Evolutionary conservation across 352 stramenopile genomes (phyloP).

Genomic region (Aphanomyces euteiches): DNA sequence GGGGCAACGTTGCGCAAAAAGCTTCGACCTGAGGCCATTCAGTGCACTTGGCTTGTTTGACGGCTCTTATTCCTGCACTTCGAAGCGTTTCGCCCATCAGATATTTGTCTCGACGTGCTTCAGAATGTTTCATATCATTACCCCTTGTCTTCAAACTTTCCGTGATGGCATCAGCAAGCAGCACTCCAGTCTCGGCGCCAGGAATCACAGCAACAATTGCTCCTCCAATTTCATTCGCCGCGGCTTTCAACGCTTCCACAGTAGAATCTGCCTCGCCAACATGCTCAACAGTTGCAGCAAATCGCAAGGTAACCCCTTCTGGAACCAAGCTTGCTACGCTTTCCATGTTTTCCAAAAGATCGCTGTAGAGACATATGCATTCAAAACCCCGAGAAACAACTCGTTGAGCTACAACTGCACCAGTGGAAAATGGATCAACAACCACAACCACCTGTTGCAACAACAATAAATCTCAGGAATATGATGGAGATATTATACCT

Average conservation of each 20-base stretch:
- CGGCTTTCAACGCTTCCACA: neutral
- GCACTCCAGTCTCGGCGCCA: constrained; percentile 90
- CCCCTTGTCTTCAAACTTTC: constrained; percentile 79
- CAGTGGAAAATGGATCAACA: constrained; percentile 95
- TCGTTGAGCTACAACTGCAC: constrained; percentile 90
- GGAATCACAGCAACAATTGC: constrained; percentile 84
- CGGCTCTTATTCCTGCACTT: constrained; percentile 70
- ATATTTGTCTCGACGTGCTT: constrained; percentile 74
- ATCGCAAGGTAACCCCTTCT: constrained; percentile 67
- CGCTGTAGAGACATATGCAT: constrained; percentile 84
- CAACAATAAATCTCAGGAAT: too few species aligned
- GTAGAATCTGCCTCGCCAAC: constrained; percentile 42
- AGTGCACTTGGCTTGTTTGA: constrained; percentile 86
- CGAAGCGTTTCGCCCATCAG: constrained; percentile 87
- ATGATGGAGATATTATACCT: constrained; percentile 6
- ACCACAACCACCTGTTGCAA: constrained; percentile 78
- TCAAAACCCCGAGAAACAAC: constrained; percentile 87
- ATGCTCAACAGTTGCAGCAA: constrained; percentile 71
- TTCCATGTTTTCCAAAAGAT: constrained; percentile 79
- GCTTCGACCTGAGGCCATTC: constrained; percentile 64
- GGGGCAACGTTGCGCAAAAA: constrained; percentile 60
- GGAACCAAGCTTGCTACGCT: constrained; percentile 72
- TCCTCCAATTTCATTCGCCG: neutral
- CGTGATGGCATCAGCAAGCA: constrained; percentile 86
- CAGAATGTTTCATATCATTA: constrained; percentile 78